Evolutionary conservation across 139 green algal genomes (phyloP).

Genomic region (Tetraselmis chui): DNA sequence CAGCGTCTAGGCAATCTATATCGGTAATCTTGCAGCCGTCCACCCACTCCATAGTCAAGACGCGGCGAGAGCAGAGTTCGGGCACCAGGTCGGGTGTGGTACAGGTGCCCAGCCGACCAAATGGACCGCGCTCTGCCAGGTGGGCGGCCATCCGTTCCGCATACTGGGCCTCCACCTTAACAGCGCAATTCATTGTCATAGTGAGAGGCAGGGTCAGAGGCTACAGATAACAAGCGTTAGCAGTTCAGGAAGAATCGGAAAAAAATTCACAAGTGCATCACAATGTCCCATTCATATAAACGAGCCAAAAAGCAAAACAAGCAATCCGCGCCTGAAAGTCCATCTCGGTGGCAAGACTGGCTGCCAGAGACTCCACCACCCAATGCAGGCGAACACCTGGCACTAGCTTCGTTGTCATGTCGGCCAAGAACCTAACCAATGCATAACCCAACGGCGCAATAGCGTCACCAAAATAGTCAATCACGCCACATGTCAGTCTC

Average conservation of each 20-base stretch:
- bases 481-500: background rate
- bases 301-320: no score
- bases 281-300: no score
- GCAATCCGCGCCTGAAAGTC: conserved; percentile 74
- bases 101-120: background rate
- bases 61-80: conserved; percentile 40
- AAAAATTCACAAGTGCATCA: background rate
- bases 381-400: conserved; percentile 30
- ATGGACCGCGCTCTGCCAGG: conserved; percentile 7
- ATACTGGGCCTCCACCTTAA: conserved; percentile 52
- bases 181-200: background rate
- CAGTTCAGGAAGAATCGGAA: no score
- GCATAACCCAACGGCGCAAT: no score
- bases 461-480: background rate
- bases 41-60: conserved; percentile 76
- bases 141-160: conserved; percentile 29
- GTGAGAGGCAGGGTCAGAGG: no score
- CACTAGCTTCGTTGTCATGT: background rate
- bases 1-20: conserved; percentile 25
- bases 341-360: conserved; percentile 69
- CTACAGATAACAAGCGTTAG: no score
- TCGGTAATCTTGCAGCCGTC: conserved; percentile 53
- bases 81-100: background rate
- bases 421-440: background rate
- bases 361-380: conserved; percentile 61